Base-by-base conservation (phyloP, 2,329 filamentous ascomycete species). In the Exophiala phaeomuriformis region DNA sequence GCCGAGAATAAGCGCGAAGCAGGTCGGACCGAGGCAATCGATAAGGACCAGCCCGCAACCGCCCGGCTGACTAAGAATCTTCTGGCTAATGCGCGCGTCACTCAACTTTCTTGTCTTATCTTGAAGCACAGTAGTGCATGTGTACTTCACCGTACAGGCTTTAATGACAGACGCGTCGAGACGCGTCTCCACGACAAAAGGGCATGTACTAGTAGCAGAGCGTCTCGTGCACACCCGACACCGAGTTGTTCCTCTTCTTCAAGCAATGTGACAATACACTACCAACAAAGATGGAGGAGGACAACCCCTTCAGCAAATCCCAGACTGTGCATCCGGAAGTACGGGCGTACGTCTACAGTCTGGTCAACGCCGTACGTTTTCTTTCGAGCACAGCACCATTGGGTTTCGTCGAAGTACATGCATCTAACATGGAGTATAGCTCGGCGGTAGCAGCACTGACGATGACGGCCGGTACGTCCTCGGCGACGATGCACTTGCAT, bases 401-500 rank as follows among this genome's bases (percentile, higher is more conserved):
- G 58, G 65, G 53, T 67, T 52, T 49, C 53, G 19, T 19, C 19
- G 19, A 19, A 19, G 19, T 19, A 41, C 12, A n/a, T 39, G 43
- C 33, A 29, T 41, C 51, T 55, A 45, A 58, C 39, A 35, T 7
- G 31, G 43, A 43, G 58, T 68, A 19, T 19, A 95, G 89, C 83
- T 96, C 60, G 91, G 90, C 72, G 91, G 90, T 49, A 82, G 83
- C 64, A 86, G 86, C 63, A 77, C 83, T 48, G 86, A 88, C 61
- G 84, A 91, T 64, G 84, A 90, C 65, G 87, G 87, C 52, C 79
- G 79, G 65, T 98, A 98, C 69, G 79, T 88, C 41, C 82, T 97
- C 35, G 93, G 93, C 70, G 91, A 97, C 70, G 91, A 96, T 67
- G 91, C 90, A 8, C 76, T 95, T 56, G 88, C 93, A 53, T 93